phyloP scores from a whole-genome alignment of 2,329 filamentous ascomycete genomes.

The Pleurostoma richardsiae region DNA sequence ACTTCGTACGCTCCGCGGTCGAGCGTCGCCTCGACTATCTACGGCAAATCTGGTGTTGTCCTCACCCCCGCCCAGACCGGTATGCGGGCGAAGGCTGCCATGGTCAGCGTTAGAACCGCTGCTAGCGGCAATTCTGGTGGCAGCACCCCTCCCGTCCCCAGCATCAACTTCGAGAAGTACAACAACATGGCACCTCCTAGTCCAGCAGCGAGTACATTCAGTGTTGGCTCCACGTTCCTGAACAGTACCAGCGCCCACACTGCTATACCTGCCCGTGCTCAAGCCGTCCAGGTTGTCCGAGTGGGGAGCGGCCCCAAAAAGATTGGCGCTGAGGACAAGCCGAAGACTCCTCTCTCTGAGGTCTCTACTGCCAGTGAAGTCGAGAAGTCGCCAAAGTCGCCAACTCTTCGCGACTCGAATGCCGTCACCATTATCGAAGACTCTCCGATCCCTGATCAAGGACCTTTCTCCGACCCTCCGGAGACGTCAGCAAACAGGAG shows the following conservation, averaged over 20 bases:
- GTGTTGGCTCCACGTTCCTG: conserved; percentile 63
- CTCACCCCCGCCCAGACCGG: conserved; percentile 79
- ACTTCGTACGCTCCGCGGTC: conserved; percentile 59
- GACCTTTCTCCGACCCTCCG: conserved; percentile 56
- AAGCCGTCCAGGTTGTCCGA: conserved; percentile 42
- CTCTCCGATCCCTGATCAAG: conserved; percentile 44
- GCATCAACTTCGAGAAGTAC: conserved; percentile 62
- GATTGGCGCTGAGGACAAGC: conserved; percentile 24
- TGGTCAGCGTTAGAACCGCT: conserved; percentile 83
- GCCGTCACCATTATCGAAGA: conserved; percentile 45
- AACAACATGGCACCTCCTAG: conserved; percentile 44
- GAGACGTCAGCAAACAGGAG: conserved; percentile 25
- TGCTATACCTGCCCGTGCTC: conserved; percentile 50
- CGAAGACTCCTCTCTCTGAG: conserved; percentile 15
- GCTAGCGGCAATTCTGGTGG: conserved; percentile 48
- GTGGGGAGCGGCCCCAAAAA: conserved; percentile 49
- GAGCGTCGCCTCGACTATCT: conserved; percentile 89
- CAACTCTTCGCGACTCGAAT: conserved; percentile 30
- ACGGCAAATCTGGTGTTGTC: conserved; percentile 84
- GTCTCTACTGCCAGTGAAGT: not conserved
- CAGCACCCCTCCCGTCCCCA: conserved; percentile 65
- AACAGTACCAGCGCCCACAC: conserved; percentile 58
- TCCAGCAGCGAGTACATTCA: conserved; percentile 52
- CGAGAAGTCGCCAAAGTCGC: conserved; percentile 9
- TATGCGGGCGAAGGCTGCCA: conserved; percentile 80